These are phyloP conservation scores for Trametes sp. DNA, from an alignment of 1,284 basidiomycete species.

Conservation along the genomic window DNA sequence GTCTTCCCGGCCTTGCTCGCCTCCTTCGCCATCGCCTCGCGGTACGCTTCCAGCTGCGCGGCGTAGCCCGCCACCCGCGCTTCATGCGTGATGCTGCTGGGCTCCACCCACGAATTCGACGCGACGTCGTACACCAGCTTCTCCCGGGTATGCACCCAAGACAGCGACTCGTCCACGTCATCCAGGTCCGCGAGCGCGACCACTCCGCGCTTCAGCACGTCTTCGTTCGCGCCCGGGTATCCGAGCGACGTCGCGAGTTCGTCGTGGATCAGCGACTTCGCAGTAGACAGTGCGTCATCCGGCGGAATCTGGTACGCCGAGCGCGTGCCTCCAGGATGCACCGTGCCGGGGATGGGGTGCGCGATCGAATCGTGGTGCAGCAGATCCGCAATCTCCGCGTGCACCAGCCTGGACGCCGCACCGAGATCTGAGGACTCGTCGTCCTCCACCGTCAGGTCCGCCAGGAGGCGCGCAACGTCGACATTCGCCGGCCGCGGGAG, in stretches of 20 bases:
- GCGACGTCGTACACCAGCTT: conserved; percentile 69
- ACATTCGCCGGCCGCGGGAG: conserved; percentile 90
- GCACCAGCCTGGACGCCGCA: conserved; percentile 71
- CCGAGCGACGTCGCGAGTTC: conserved; percentile 87
- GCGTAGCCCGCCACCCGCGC: conserved; percentile 73
- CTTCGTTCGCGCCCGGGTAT: conserved; percentile 83
- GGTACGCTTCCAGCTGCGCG: conserved; percentile 66
- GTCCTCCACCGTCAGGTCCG: conserved; percentile 61
- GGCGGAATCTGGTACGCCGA: conserved; percentile 81
- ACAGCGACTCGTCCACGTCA: conserved; percentile 59
- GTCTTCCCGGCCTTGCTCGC: conserved; percentile 84
- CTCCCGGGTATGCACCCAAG: conserved; percentile 75
- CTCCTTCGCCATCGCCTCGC: conserved; percentile 84
- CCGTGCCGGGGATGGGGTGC: conserved; percentile 90
- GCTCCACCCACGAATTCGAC: conserved; percentile 73
- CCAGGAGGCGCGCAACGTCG: conserved; percentile 71
- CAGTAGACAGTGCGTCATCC: conserved; percentile 80
- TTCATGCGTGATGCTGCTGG: conserved; percentile 60
- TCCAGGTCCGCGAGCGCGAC: conserved; percentile 67
- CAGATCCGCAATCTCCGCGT: conserved; percentile 82
- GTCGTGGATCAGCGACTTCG: conserved; percentile 76
- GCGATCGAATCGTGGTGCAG: conserved; percentile 90
- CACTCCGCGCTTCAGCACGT: conserved; percentile 81
- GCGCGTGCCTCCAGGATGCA: conserved; percentile 75
- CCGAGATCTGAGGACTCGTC: conserved; percentile 51